Evolutionary conservation across 768 basidiomycete genomes (phyloP).

Genomic region (Exidia glandulosa): DNA sequence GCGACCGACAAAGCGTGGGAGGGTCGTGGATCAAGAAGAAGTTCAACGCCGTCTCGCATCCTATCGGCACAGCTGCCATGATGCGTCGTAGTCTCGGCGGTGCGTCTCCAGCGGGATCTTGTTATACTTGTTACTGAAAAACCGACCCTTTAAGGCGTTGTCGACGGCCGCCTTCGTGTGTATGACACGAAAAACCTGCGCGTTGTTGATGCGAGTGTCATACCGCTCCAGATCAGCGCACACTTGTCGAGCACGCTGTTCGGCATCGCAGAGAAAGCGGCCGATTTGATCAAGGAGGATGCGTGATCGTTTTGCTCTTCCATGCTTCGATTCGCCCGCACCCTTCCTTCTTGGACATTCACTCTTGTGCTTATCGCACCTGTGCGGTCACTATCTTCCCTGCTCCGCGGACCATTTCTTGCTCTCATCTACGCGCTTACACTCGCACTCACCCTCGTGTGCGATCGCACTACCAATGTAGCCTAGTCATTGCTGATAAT

Average conservation of each 20-base stretch:
- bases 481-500: too few species aligned
- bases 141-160: constrained; percentile 2
- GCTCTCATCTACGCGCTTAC: too few species aligned
- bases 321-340: too few species aligned
- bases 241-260: constrained; percentile 38
- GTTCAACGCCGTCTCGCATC: constrained; percentile 38
- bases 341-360: too few species aligned
- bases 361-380: too few species aligned
- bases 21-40: constrained; percentile 30
- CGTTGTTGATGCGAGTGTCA: constrained; percentile 39
- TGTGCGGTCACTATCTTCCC: too few species aligned
- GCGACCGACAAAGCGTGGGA: constrained; percentile 38
- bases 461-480: too few species aligned
- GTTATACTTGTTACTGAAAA: not conserved
- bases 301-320: not conserved
- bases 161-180: constrained; percentile 9
- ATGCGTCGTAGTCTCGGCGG: constrained; percentile 19
- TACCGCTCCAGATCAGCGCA: constrained; percentile 38
- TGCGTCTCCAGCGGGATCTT: constrained; percentile 5
- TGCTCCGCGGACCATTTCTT: too few species aligned
- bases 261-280: constrained; percentile 46
- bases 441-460: too few species aligned
- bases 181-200: constrained; percentile 24
- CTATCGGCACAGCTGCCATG: constrained; percentile 33
- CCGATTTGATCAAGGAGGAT: constrained; percentile 6